A percentile compares a stretch with the other conserved stretches of the same genome.
These are phyloP conservation scores for Entophlyctis helioformis DNA, from an alignment of 192 early-diverging fungal genomes.

Conservation along the genomic window DNA sequence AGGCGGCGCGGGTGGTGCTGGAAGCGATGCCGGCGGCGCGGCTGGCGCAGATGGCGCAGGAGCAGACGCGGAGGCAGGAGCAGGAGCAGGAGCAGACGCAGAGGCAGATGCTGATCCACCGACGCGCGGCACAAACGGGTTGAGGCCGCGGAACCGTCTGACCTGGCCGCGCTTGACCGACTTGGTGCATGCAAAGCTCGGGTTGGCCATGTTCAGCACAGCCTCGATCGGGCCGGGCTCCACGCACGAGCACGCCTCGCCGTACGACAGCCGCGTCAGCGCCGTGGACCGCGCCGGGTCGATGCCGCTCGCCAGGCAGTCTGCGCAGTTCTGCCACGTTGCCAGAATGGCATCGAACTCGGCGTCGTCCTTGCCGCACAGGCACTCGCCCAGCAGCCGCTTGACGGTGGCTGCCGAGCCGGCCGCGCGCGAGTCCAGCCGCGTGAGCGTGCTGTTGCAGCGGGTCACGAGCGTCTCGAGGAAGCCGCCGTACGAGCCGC, in stretches of 20 bases:
- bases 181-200: slow-evolving; percentile 1
- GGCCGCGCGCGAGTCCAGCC: neutral
- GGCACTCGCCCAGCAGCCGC: neutral
- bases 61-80: too few relatives aligned
- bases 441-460: neutral
- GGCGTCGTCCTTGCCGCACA: neutral
- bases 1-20: too few relatives aligned
- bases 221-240: neutral
- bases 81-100: too few relatives aligned
- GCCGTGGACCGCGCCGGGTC: neutral
- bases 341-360: neutral
- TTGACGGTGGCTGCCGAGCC: neutral
- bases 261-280: too few relatives aligned
- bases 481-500: neutral
- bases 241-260: neutral
- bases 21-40: too few relatives aligned
- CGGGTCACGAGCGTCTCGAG: neutral
- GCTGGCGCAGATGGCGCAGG: too few relatives aligned
- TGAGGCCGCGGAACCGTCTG: too few relatives aligned
- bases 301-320: neutral
- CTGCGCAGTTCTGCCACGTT: neutral
- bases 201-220: neutral
- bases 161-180: too few relatives aligned
- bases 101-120: too few relatives aligned
- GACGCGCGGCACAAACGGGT: too few relatives aligned